phyloP scores from a whole-genome alignment of 1,284 basidiomycete species.

The Singerocomus inundabilis region DNA sequence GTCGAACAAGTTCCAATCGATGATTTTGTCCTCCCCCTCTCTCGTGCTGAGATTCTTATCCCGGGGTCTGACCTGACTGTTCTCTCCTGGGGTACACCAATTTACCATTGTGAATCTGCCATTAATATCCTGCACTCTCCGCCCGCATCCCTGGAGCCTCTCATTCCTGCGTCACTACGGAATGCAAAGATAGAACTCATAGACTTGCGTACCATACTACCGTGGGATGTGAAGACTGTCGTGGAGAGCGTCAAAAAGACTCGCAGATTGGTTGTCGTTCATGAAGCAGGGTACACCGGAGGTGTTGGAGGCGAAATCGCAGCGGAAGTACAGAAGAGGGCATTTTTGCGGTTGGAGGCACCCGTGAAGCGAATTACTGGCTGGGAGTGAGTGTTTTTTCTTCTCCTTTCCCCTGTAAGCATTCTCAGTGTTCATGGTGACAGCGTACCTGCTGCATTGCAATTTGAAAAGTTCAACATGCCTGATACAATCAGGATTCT shows the following conservation, averaged over 20 bases:
- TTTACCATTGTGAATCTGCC: slow-evolving; percentile 88
- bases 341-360: slow-evolving; percentile 84
- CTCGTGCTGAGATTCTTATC: slow-evolving; percentile 72
- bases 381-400: slow-evolving; percentile 76
- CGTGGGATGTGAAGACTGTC: slow-evolving; percentile 83
- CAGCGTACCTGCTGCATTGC: slow-evolving; percentile 78
- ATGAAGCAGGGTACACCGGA: slow-evolving; percentile 84
- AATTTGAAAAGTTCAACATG: slow-evolving; percentile 89
- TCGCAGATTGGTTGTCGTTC: slow-evolving; percentile 84
- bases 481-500: slow-evolving; percentile 82
- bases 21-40: slow-evolving; percentile 82
- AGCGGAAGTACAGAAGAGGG: slow-evolving; percentile 82
- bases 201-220: slow-evolving; percentile 86
- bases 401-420: neutral
- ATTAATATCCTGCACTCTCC: slow-evolving; percentile 68
- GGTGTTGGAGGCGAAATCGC: slow-evolving; percentile 88
- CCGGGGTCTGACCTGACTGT: slow-evolving; percentile 83
- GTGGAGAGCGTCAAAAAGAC: slow-evolving; percentile 82
- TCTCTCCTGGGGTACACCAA: slow-evolving; percentile 88
- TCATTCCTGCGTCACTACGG: slow-evolving; percentile 71
- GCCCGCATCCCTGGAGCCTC: slow-evolving; percentile 59
- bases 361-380: slow-evolving; percentile 85
- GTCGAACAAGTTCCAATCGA: slow-evolving; percentile 92
- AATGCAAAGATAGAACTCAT: slow-evolving; percentile 83
- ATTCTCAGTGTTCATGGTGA: slow-evolving; percentile 4